Evolutionary conservation across 768 basidiomycete species (phyloP).

Genomic region (Clitopilus passeckerianus): DNA sequence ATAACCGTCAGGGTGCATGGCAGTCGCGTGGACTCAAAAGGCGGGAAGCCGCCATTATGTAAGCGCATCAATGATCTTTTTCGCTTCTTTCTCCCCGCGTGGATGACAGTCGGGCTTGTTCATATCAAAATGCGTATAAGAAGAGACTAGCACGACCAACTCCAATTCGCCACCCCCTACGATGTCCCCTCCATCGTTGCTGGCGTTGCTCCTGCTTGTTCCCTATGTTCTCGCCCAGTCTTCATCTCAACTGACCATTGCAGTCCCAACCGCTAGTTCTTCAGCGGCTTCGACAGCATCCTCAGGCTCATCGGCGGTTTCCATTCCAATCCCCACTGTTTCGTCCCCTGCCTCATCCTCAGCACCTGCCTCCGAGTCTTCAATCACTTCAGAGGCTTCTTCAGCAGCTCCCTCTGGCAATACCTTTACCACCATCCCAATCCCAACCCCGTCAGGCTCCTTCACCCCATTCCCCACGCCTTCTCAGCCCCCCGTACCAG

Average conservation of each 20-base stretch:
- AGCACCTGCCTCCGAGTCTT: not conserved
- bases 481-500: slow-evolving; percentile 45
- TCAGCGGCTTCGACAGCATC: not conserved
- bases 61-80: not conserved
- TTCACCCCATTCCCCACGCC: slow-evolving; percentile 61
- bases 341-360: not conserved
- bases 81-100: not conserved
- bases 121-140: not conserved
- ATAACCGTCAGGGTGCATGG: too few relatives aligned
- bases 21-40: not conserved
- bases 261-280: slow-evolving; percentile 2
- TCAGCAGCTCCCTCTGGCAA: not conserved
- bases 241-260: not conserved
- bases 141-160: not conserved
- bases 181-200: not conserved
- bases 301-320: not conserved
- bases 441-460: slow-evolving; percentile 9
- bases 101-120: not conserved
- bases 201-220: not conserved
- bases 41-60: not conserved
- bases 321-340: slow-evolving; percentile 2
- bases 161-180: not conserved
- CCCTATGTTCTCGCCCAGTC: not conserved
- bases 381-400: slow-evolving; percentile 4
- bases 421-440: not conserved